These are phyloP conservation scores for Nannochloris sp. DNA, from an alignment of 139 green algal genomes.

Conservation along the genomic window DNA sequence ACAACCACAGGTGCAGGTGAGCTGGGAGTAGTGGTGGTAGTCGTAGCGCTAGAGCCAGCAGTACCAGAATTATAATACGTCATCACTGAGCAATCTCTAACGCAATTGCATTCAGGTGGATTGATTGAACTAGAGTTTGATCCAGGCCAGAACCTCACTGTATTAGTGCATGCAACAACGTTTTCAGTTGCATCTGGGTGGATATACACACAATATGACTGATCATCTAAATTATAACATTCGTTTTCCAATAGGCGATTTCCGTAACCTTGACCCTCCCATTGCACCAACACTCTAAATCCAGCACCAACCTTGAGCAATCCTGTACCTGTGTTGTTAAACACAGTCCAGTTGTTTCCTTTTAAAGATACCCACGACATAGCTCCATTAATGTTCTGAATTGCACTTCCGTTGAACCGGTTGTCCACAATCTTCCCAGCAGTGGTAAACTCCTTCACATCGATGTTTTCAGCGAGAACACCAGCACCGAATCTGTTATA, in stretches of 20 bases:
- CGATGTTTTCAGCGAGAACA: slow-evolving; percentile 1
- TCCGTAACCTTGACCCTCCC: neutral
- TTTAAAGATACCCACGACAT: slow-evolving; percentile 6
- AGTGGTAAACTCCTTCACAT: slow-evolving; percentile 11
- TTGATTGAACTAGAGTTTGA: neutral
- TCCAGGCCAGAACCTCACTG: neutral
- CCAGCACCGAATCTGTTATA: neutral
- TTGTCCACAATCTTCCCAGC: slow-evolving; percentile 1
- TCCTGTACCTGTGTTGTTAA: slow-evolving; percentile 1
- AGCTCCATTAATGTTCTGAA: slow-evolving; percentile 1
- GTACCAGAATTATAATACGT: neutral
- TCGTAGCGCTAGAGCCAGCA: neutral
- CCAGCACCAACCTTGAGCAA: neutral
- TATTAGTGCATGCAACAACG: neutral
- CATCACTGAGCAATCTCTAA: neutral
- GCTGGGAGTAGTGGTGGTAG: neutral
- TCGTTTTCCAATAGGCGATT: neutral
- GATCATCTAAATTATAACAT: neutral
- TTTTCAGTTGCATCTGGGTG: neutral
- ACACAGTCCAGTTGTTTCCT: slow-evolving; percentile 6
- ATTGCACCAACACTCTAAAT: neutral
- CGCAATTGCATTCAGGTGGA: neutral
- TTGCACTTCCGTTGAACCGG: slow-evolving; percentile 1
- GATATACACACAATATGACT: neutral
- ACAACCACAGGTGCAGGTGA: neutral